A percentile compares a stretch with the other conserved stretches of the same genome.
Conservation (phyloP, 2,329 filamentous ascomycete species). For the Arthrobotrys conoides region DNA sequence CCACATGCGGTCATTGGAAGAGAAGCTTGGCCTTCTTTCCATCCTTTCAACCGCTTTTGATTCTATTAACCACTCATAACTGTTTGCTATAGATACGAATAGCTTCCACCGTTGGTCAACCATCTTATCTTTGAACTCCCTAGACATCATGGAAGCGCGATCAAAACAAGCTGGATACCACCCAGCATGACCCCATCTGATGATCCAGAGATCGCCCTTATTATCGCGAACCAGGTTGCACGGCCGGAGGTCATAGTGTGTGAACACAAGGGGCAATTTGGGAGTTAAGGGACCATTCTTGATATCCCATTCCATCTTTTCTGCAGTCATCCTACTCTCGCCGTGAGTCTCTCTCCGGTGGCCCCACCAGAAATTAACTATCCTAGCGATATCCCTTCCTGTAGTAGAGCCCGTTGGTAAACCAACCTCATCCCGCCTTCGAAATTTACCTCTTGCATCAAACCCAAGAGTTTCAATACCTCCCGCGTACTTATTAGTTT, state of each 20-base stretch:
- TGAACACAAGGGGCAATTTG: constrained; percentile 8
- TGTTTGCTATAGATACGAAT: neutral
- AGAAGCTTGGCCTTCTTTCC: neutral
- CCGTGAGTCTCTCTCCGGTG: too few species aligned
- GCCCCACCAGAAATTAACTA: constrained; percentile 6
- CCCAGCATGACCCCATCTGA: neutral
- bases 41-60: neutral
- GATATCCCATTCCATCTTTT: neutral
- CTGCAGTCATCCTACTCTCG: neutral
- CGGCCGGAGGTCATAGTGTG: neutral
- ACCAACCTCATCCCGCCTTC: neutral
- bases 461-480: neutral
- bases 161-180: constrained; percentile 27
- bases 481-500: neutral
- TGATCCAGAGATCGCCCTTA: constrained; percentile 4
- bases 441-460: neutral
- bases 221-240: constrained; percentile 1
- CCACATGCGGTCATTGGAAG: neutral
- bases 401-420: neutral
- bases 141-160: neutral
- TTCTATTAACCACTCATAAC: neutral
- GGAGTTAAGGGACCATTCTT: neutral
- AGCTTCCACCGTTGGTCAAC: neutral
- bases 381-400: neutral
- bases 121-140: neutral